Base-by-base conservation (phyloP, 352 stramenopile species). In the Phytophthora litchii region DNA sequence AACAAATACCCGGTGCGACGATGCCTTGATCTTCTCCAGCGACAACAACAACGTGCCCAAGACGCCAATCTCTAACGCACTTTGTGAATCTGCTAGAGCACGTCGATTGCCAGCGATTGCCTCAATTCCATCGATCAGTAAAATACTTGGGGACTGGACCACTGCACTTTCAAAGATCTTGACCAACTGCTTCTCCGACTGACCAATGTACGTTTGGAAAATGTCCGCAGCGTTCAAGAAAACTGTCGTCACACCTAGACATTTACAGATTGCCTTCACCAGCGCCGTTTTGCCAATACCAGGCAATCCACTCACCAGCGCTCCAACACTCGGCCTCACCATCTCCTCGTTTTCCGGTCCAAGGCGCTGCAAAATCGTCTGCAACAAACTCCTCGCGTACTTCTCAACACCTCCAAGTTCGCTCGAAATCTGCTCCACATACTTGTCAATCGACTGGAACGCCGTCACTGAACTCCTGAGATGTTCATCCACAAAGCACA, bases 171-270 rank as follows among this genome's bases (percentile, higher is more conserved):
- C 75, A 56, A 96, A 94, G 0, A 70, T 67, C 23, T 74, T 69
- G 21, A 89, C 62, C 16, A 96, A 64, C 41, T 89, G 60, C 11
- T 74, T 74, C 64, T 97, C 89, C 1, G 84, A 93, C 55, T 98
- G 92, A 27, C 97, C 97, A 12, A 96, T 89, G 38, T 83, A 86
- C 40, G 97, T 98, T 31, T 95, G 90, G 54, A 98, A 98, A 21
- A 99, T 88, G 65, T 98, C 95, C 0, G 95, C 89, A 3, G 93
- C 97, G 40, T 86, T 76, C 14, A 95, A 35, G 19, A 82, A 88
- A 21, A 69, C 67, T 11, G 74, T 58, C 4, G 64, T 64, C 34
- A 92, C 72, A 4, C 59, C 58, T 4, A 88, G 29, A 25, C 36
- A 54, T 12, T 74, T 67, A 34, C 67, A 81, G 29, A 91, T 62